Evolutionary conservation across 257 asterid species (phyloP).

Genomic region (Jacaranda mimosifolia): DNA sequence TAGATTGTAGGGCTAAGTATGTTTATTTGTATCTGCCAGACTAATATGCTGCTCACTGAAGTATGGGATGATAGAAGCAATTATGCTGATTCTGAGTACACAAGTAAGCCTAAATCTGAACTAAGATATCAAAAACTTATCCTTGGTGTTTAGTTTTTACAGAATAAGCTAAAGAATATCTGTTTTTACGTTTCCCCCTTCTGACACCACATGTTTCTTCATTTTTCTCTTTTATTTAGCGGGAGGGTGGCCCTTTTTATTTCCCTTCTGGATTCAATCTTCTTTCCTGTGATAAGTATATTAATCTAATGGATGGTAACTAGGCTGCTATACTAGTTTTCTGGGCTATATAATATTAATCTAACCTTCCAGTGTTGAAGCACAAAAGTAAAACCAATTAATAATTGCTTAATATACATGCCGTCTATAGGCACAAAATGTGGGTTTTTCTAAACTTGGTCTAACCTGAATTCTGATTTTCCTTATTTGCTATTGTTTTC

Average conservation of each 20-base stretch:
- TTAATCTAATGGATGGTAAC: not conserved
- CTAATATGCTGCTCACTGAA: not conserved
- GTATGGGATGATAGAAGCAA: not conserved
- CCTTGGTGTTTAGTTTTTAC: not conserved
- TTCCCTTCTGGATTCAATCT: not conserved
- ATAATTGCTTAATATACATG: not conserved
- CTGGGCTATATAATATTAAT: not conserved
- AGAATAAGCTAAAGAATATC: not conserved
- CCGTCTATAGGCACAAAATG: not conserved
- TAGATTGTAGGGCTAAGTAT: too few species aligned
- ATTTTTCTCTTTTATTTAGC: not conserved
- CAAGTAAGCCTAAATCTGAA: not conserved
- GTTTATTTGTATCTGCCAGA: not conserved
- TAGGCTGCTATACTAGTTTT: not conserved
- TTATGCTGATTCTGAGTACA: not conserved
- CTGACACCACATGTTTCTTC: not conserved
- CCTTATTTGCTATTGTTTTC: constrained; percentile 32
- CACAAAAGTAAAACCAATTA: not conserved
- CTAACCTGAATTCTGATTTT: constrained; percentile 29
- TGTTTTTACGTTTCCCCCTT: not conserved
- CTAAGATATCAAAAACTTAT: too few species aligned
- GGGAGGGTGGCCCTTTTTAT: not conserved
- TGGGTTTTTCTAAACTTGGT: not conserved
- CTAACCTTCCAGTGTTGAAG: not conserved
- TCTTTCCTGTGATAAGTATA: not conserved